A percentile compares a stretch with the other conserved stretches of the same genome.
These are phyloP conservation scores for Coemansia sp. DNA, from an alignment of 192 early-diverging fungal species.

Conservation along the genomic window DNA sequence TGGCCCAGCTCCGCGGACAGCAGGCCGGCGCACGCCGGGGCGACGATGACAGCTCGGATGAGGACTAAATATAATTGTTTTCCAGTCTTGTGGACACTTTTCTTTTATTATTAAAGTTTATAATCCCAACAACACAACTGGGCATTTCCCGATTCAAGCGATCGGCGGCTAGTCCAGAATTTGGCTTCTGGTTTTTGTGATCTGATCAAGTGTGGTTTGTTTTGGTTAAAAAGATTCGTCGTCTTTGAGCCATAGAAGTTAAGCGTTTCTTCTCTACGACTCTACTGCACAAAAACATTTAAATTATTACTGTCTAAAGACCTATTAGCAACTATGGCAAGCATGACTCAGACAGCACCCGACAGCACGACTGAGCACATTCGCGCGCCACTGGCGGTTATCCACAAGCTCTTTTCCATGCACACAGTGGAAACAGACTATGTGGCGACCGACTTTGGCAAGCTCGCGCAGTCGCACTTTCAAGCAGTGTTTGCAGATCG, in stretches of 20 bases:
- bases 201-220: background rate
- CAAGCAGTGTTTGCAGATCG: constrained; percentile 19
- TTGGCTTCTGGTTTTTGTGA: background rate
- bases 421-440: constrained; percentile 6
- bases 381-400: constrained; percentile 28
- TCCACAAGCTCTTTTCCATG: constrained; percentile 43
- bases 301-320: background rate
- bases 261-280: background rate
- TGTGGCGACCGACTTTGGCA: constrained; percentile 20
- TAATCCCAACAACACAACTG: background rate
- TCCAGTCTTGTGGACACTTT: background rate
- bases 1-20: constrained; percentile 85
- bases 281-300: constrained; percentile 2
- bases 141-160: no score
- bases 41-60: constrained; percentile 55
- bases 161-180: no score
- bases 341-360: constrained; percentile 8
- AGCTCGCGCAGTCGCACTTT: constrained; percentile 28
- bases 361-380: constrained; percentile 32
- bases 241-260: background rate
- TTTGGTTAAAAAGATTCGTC: background rate
- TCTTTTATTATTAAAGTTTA: background rate
- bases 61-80: constrained; percentile 33
- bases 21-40: constrained; percentile 44
- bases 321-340: constrained; percentile 11